Percentiles rank a stretch among this genome's conserved stretches.
Conservation (phyloP, 106 monocot species). For the Acanthochlamys bracteata region DNA sequence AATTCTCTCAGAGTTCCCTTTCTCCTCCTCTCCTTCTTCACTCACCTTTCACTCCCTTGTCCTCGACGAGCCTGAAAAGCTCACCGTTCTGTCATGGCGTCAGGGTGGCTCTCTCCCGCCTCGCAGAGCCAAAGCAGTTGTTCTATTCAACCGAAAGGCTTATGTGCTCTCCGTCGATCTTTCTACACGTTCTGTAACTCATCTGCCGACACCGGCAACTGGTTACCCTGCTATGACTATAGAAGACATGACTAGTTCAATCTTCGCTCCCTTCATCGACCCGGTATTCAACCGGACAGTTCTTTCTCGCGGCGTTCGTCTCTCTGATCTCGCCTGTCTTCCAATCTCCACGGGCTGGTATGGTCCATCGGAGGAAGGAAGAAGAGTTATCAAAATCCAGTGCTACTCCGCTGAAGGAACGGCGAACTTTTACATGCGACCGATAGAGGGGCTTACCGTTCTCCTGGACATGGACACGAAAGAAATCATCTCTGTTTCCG, state of each 20-base stretch:
- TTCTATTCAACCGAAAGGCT: conserved; percentile 21
- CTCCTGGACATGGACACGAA: conserved; percentile 74
- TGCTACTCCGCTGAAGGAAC: conserved; percentile 82
- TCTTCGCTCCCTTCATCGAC: conserved; percentile 46
- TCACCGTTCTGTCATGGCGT: conserved; percentile 33
- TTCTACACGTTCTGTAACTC: conserved; percentile 12
- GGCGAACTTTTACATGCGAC: conserved; percentile 98
- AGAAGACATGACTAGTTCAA: conserved; percentile 59
- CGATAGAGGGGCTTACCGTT: conserved; percentile 93
- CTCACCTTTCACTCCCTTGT: conserved; percentile 63
- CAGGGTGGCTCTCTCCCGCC: conserved; percentile 28
- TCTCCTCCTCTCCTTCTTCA: conserved; percentile 65
- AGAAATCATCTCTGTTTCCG: conserved; percentile 48
- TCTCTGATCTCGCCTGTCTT: conserved; percentile 81
- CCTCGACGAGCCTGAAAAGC: conserved; percentile 65
- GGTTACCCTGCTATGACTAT: conserved; percentile 77
- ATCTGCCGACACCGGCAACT: conserved; percentile 17
- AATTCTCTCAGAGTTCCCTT: conserved; percentile 43
- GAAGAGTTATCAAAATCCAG: conserved; percentile 70
- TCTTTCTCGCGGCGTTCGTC: conserved; percentile 41
- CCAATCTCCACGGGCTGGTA: conserved; percentile 84
- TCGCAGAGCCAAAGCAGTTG: conserved; percentile 40
- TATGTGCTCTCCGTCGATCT: conserved; percentile 42
- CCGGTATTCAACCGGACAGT: conserved; percentile 51
- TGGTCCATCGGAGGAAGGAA: conserved; percentile 33